Evolutionary conservation across 2,329 filamentous ascomycete genomes (phyloP), one percentile per base, ranked within the genome.

Genomic region (Teratosphaeria epicoccoides): DNA sequence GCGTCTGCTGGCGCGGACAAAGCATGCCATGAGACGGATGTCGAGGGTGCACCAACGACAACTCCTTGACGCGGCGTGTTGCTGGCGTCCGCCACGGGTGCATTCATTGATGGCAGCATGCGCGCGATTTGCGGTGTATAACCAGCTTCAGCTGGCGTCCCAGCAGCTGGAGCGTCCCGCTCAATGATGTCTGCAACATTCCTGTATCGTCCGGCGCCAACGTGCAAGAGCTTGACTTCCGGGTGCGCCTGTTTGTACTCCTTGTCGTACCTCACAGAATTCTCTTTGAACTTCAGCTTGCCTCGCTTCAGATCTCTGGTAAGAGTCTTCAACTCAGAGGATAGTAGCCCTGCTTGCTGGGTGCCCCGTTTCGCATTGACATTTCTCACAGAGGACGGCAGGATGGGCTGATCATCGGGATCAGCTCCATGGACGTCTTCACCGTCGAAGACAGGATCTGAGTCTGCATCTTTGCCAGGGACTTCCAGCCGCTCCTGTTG

Each of bases 141-240:
- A 24, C 23, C 3, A 37, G 10, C 24, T 5, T 20, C 2, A 6
- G n/a, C 24, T 25, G 33, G 20, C 6, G 47, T 10, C 26, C 24
- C 25, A 17, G 33, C 22, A 28, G 24, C 24, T 29, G 46, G 6
- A 9, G 33, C n/a, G 33, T 14, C n/a, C n/a, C 9, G 5, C 11
- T 37, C 33, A 20, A 20, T 17, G 33, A 40, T 40, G 23, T 24
- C 23, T 46, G 25, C 49, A 12, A 49, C 14, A 10, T 17, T 28
- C 2, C 47, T 24, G n/a, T 45, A 54, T 6, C 44, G 29, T 3
- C 52, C 52, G 24, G 48, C 22, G 33, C 52, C 52, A 40, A 49
- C 46, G 24, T 54, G 52, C 5, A 45, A 9, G 43, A 52, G 49
- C 17, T 43, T 17, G 26, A 28, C 10, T 2, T 49, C 33, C 20